These are phyloP conservation scores for Bassia scoparia DNA, from an alignment of 148 eudicot species.

Conservation along the genomic window DNA sequence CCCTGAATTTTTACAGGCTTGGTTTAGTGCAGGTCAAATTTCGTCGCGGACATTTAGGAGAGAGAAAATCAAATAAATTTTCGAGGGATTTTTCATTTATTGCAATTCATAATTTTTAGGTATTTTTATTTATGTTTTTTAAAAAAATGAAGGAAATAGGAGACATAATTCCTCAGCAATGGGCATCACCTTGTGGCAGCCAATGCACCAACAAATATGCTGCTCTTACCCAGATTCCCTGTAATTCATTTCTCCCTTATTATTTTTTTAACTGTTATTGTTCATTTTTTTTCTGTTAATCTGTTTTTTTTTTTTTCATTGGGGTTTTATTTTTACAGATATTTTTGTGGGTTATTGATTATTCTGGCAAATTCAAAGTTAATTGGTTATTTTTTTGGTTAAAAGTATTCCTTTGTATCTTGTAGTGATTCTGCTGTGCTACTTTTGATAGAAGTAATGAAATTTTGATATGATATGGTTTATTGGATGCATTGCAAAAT, in stretches of 20 bases:
- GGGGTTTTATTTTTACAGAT: background rate
- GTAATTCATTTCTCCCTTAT: slow-evolving; percentile 32
- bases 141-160: slow-evolving; percentile 41
- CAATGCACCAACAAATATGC: slow-evolving; percentile 90
- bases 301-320: background rate
- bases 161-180: slow-evolving; percentile 67
- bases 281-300: background rate
- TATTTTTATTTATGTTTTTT: too few relatives aligned
- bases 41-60: background rate
- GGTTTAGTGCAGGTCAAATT: background rate
- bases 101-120: too few relatives aligned
- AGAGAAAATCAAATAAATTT: background rate
- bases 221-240: slow-evolving; percentile 87
- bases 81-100: background rate
- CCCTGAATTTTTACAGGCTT: background rate
- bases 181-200: too few relatives aligned
- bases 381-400: background rate
- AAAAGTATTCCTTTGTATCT: background rate
- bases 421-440: background rate
- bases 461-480: background rate
- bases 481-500: background rate
- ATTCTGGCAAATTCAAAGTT: too few relatives aligned
- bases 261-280: background rate
- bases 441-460: background rate
- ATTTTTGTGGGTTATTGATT: background rate